Conservation (phyloP, 495 filamentous ascomycete species). For the Daldinia decipiens region DNA sequence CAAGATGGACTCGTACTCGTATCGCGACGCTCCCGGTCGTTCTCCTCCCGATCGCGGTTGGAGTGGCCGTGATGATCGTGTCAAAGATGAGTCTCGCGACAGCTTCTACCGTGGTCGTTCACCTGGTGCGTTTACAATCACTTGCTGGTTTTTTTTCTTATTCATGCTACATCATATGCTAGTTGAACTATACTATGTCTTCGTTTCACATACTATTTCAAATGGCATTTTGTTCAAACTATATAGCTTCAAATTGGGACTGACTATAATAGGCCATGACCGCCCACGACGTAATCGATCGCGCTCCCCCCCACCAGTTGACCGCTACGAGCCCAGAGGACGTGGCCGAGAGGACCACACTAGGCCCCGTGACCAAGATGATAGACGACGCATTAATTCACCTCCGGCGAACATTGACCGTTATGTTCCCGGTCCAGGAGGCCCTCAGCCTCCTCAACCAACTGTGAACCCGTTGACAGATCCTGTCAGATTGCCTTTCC, state of each 20-base stretch:
- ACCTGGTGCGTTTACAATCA: conserved; percentile 59
- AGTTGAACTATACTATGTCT: conserved; percentile 1
- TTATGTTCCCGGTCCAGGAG: conserved; percentile 89
- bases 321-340: conserved; percentile 75
- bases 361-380: conserved; percentile 65
- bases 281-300: conserved; percentile 67
- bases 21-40: conserved; percentile 57
- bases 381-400: conserved; percentile 65
- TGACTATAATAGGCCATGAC: conserved; percentile 51
- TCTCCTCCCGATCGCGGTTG: conserved; percentile 63
- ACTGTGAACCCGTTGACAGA: conserved; percentile 79
- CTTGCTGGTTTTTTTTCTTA: conserved; percentile 29
- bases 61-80: conserved; percentile 61
- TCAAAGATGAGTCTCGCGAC: conserved; percentile 61
- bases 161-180: conserved; percentile 15
- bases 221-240: not conserved
- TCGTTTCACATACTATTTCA: not conserved
- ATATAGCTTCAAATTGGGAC: conserved; percentile 6
- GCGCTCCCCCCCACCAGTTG: conserved; percentile 75
- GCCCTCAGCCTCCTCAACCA: conserved; percentile 62
- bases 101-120: conserved; percentile 66
- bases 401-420: conserved; percentile 86
- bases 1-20: conserved; percentile 59
- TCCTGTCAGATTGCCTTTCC: conserved; percentile 84
- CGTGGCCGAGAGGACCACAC: conserved; percentile 76